Evolutionary conservation across 2,329 filamentous ascomycete genomes (phyloP).

Genomic region (Fusarium beomiforme): DNA sequence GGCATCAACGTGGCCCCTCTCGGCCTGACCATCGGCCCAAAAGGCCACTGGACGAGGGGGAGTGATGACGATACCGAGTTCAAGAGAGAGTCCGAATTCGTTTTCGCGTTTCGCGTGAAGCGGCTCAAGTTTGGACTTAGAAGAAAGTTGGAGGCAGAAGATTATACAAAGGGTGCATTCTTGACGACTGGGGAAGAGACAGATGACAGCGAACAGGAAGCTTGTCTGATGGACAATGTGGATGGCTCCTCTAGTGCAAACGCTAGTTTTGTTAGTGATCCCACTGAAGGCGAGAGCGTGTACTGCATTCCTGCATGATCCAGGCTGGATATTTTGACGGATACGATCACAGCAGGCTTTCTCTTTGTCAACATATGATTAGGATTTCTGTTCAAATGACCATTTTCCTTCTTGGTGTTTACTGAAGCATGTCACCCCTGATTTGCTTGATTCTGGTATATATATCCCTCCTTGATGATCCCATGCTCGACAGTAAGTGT

Average conservation of each 20-base stretch:
- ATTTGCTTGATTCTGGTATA: not conserved
- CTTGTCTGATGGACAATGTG: not conserved
- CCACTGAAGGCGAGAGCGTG: not conserved
- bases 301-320: not conserved
- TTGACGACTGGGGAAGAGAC: not conserved
- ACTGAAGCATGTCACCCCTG: not conserved
- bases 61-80: not conserved
- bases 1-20: not conserved
- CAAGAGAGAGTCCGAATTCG: not conserved
- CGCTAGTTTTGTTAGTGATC: not conserved
- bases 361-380: too few relatives aligned
- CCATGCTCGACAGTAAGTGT: not conserved
- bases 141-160: not conserved
- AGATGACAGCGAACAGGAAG: not conserved
- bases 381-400: too few relatives aligned
- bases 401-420: not conserved
- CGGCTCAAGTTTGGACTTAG: not conserved
- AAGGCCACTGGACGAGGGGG: not conserved
- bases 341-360: too few relatives aligned
- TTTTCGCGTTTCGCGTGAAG: not conserved
- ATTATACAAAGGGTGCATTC: not conserved
- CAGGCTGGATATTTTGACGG: not conserved
- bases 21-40: not conserved
- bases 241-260: not conserved
- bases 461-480: not conserved